Conservation (phyloP, 176 grass and related monocot genomes). For the Themeda triandra region DNA sequence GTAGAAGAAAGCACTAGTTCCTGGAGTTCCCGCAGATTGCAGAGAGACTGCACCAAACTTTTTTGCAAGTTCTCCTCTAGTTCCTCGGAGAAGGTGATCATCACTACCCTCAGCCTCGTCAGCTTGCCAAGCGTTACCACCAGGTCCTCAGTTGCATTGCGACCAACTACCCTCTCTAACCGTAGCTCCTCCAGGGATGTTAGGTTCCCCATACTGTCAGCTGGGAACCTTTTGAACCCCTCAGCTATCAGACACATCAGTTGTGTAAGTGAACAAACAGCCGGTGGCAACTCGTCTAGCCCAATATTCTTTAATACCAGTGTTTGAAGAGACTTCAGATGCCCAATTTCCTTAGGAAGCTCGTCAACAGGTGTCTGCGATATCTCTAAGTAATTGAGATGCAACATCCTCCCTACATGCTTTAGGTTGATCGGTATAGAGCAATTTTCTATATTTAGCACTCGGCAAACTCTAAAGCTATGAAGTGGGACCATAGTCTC, state of each 20-base stretch:
- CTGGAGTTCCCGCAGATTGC: neutral
- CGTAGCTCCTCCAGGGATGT: neutral
- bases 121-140: neutral
- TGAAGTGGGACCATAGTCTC: too few species aligned
- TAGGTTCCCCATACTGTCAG: neutral
- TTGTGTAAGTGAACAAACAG: too few species aligned
- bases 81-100: fast-evolving
- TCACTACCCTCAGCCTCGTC: neutral
- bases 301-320: neutral
- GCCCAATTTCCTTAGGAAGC: neutral
- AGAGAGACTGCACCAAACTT: neutral
- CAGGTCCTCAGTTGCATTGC: neutral
- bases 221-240: neutral
- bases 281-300: too few species aligned
- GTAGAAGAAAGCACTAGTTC: neutral
- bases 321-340: neutral
- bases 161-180: fast-evolving
- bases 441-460: fast-evolving
- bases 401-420: neutral
- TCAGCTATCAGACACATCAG: too few species aligned
- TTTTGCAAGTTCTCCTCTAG: neutral
- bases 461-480: too few species aligned
- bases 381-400: neutral
- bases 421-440: neutral
- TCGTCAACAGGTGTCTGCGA: neutral